Evolutionary conservation across 2,329 filamentous ascomycete species (phyloP), one percentile per base, ranked within the genome.

Genomic region (Monosporascus sp.): DNA sequence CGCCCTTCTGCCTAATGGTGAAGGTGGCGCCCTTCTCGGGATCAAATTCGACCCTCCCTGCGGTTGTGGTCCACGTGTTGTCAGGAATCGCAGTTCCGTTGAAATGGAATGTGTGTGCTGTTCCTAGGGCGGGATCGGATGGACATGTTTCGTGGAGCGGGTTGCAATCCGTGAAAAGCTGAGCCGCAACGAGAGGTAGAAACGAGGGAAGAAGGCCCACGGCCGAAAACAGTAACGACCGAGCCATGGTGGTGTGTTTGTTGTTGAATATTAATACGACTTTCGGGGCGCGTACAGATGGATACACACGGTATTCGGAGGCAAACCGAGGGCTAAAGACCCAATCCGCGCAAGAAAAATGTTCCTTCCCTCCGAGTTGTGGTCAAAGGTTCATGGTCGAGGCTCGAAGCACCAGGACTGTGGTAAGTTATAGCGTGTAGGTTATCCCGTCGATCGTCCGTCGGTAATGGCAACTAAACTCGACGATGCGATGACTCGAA

Each of bases 121-220:
- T 82, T 52, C 85, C 83, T 18, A 96, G 79, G 14, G 89, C 91
- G 2, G 83, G 77, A 68, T 94, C 81, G 41, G 83, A 69, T 1
- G 88, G 83, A 68, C 91, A 96, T 59, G 79, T 83, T 55, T 74
- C 71, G 58, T 90, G 80, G 63, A 87, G 77, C 5, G 93, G 92
- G 65, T 95, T 85, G 75, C 92, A 97, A 43, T 78, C 69, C 7
- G 89, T 90, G 52, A 72, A 83, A 35, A 91, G 90, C 70, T 97
- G 93, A 48, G 87, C 90, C 38, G 77, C 60, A 47, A 76, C 75
- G 44, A 80, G 69, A 52, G 79, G 64, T 9, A 80, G 62, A 50
- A 72, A 53, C 15, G 67, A 63, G 46, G 65, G 72, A 56, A 76
- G 60, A 65, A 75, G 72, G 67, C 67, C 68, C 46, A 69, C 44